Conservation (phyloP, 75 land plant species). For the Cupressus sempervirens region DNA sequence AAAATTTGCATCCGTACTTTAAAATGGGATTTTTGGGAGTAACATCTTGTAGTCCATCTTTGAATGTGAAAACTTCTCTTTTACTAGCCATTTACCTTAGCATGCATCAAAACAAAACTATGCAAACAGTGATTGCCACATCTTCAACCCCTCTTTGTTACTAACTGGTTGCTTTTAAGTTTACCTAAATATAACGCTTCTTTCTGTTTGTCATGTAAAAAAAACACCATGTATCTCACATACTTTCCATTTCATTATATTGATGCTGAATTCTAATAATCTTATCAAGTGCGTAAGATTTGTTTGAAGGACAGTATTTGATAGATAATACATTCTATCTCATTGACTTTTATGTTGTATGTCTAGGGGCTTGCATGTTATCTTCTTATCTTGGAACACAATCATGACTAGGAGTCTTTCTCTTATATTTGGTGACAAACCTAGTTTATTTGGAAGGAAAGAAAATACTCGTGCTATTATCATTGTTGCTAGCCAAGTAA, state of each 20-base stretch:
- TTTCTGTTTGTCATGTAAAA: not conserved
- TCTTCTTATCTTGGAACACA: constrained; percentile 53
- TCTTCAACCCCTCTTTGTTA: not conserved
- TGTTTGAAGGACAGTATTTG: not conserved
- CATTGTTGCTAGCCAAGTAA: constrained; percentile 91
- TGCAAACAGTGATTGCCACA: not conserved
- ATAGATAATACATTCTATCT: not conserved
- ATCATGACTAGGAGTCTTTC: constrained; percentile 34
- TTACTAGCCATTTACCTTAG: not conserved
- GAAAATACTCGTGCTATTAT: constrained; percentile 63
- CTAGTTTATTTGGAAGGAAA: constrained; percentile 44
- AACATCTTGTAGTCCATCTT: not conserved
- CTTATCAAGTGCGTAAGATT: not conserved
- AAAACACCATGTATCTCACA: not conserved
- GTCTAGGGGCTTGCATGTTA: constrained; percentile 62
- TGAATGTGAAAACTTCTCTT: not conserved
- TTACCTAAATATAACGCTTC: not conserved
- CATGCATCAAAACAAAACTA: not conserved
- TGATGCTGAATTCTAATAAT: not conserved
- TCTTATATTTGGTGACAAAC: constrained; percentile 28
- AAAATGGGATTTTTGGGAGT: not conserved
- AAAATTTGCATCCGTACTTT: not conserved
- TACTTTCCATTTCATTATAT: not conserved
- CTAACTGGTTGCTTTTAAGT: not conserved
- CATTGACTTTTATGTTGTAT: not conserved